Evolutionary conservation across 2,329 filamentous ascomycete species (phyloP).

Genomic region (Zasmidium citrigriseum): DNA sequence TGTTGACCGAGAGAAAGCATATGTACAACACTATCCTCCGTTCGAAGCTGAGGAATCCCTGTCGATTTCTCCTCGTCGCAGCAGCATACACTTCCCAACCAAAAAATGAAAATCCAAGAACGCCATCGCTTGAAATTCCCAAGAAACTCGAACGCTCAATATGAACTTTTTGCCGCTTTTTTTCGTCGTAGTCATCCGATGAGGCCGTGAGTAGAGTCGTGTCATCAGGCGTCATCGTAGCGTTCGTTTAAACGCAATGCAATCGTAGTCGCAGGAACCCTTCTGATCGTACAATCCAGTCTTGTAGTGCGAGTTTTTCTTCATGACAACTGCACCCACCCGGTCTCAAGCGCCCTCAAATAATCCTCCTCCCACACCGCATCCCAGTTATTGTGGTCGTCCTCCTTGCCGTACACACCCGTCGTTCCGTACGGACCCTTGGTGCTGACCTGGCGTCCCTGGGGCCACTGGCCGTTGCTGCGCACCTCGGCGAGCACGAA

Average conservation of each 20-base stretch:
- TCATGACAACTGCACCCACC: conserved; percentile 35
- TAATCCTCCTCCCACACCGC: conserved; percentile 38
- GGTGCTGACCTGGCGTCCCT: conserved; percentile 38
- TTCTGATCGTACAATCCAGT: too few relatives aligned
- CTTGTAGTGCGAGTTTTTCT: too few relatives aligned
- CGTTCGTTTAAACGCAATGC: neutral
- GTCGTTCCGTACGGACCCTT: conserved; percentile 54
- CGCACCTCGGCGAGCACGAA: conserved; percentile 47
- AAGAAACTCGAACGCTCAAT: neutral
- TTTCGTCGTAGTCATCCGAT: neutral
- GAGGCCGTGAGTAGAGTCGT: neutral
- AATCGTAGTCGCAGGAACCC: too few relatives aligned
- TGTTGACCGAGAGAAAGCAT: too few relatives aligned
- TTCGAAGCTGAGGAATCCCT: too few relatives aligned
- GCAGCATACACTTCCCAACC: neutral
- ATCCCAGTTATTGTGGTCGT: conserved; percentile 44
- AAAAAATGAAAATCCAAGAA: neutral
- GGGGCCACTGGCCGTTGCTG: conserved; percentile 45
- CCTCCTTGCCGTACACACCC: conserved; percentile 51
- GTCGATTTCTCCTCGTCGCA: too few relatives aligned
- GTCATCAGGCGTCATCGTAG: neutral
- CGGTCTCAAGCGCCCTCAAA: conserved; percentile 32
- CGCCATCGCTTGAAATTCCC: neutral
- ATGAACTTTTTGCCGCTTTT: neutral
- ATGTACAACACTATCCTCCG: too few relatives aligned